phyloP scores from a whole-genome alignment of 176 grass and related monocot genomes.

The Carex parvula region DNA sequence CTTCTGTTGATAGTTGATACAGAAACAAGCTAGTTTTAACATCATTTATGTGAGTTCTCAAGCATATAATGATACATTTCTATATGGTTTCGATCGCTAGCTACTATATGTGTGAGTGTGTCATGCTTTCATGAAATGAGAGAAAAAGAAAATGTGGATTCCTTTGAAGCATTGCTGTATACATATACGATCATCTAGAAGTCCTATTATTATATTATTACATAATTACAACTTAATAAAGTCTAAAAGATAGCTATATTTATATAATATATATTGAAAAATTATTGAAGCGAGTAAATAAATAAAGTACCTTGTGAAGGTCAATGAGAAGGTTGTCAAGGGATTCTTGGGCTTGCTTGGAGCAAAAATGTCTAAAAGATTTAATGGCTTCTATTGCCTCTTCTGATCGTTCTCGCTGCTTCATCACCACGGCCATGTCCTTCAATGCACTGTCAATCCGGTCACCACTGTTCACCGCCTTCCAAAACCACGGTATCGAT shows the following conservation, averaged over 20 bases:
- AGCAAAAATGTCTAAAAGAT: conserved; percentile 65
- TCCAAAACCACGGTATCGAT: conserved; percentile 84
- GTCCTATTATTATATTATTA: background rate
- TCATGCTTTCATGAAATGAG: background rate
- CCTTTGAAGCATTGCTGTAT: background rate
- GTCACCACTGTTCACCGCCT: conserved; percentile 58
- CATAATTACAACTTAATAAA: background rate
- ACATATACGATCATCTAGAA: background rate
- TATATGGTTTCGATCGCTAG: background rate
- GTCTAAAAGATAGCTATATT: background rate
- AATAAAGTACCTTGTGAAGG: conserved; percentile 37
- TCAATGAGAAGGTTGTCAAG: conserved; percentile 86
- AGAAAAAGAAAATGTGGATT: background rate
- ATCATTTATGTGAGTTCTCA: background rate
- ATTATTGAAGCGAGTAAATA: background rate
- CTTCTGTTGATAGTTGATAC: background rate
- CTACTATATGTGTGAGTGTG: background rate
- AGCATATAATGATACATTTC: background rate
- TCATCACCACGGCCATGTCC: conserved; percentile 94
- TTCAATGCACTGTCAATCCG: conserved; percentile 76
- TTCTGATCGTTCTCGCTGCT: conserved; percentile 54
- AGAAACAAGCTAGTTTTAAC: background rate
- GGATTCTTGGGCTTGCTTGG: conserved; percentile 62
- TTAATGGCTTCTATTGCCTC: conserved; percentile 73
- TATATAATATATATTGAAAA: background rate